A percentile compares a stretch with the other conserved stretches of the same genome.
These are phyloP conservation scores for Geranomyces michiganensis DNA, from an alignment of 192 early-diverging fungal genomes.

Conservation along the genomic window DNA sequence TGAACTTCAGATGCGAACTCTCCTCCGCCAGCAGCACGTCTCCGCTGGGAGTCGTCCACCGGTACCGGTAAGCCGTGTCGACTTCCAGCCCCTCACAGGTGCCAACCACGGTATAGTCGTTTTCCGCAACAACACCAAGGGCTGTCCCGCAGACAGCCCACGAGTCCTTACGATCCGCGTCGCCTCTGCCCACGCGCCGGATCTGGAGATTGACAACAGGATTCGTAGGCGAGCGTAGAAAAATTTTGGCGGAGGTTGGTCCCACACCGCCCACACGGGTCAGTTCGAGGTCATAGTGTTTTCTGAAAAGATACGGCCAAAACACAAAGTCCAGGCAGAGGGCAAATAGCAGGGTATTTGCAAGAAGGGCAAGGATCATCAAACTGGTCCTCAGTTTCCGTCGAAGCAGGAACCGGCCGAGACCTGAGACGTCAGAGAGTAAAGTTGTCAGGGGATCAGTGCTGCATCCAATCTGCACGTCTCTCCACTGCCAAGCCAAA, in stretches of 20 bases:
- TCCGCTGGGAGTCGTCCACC: slow-evolving; percentile 13
- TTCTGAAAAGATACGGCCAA: slow-evolving; percentile 15
- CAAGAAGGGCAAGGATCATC: slow-evolving; percentile 8
- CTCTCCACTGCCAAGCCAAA: too few species aligned
- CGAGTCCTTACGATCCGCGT: background rate
- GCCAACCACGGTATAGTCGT: slow-evolving; percentile 23
- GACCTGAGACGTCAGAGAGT: background rate
- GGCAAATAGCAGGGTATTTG: slow-evolving; percentile 25
- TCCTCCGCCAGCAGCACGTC: background rate
- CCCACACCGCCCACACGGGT: slow-evolving; percentile 27
- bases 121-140: background rate
- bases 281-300: slow-evolving; percentile 25
- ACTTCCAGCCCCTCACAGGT: slow-evolving; percentile 14
- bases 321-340: slow-evolving; percentile 35
- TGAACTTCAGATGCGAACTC: slow-evolving; percentile 10
- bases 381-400: slow-evolving; percentile 12
- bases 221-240: slow-evolving; percentile 14
- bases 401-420: slow-evolving; percentile 11
- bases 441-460: background rate
- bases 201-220: slow-evolving; percentile 10
- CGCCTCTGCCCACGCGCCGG: background rate
- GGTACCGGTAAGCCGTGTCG: slow-evolving; percentile 21
- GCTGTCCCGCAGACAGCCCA: slow-evolving; percentile 5
- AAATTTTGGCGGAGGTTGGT: slow-evolving; percentile 21
- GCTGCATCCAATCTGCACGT: background rate